A percentile compares a stretch with the other conserved stretches of the same genome.
phyloP scores from a whole-genome alignment of 768 basidiomycete genomes.

The Gautieria morchelliformis region DNA sequence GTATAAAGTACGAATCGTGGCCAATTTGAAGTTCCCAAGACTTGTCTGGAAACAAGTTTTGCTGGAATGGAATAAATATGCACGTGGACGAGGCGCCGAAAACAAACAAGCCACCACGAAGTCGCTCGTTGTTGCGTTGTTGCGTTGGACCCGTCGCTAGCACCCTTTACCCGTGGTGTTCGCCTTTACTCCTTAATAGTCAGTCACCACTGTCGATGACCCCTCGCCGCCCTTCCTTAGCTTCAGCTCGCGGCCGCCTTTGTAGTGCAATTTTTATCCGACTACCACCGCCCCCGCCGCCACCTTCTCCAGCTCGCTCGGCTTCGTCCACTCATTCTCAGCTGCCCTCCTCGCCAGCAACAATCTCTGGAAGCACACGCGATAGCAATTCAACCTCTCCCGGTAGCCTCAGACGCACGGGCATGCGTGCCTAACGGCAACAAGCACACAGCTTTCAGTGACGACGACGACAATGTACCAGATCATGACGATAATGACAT shows the following conservation, averaged over 20 bases:
- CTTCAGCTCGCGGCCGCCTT: constrained; percentile 41
- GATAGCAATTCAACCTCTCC: constrained; percentile 29
- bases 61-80: too few species aligned
- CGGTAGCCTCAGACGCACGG: constrained; percentile 29
- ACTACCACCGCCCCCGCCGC: constrained; percentile 27
- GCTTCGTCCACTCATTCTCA: constrained; percentile 49
- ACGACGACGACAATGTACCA: constrained; percentile 37
- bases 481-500: constrained; percentile 56
- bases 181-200: neutral
- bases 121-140: neutral
- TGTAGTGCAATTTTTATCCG: constrained; percentile 37
- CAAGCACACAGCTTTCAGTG: constrained; percentile 26
- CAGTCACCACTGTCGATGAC: neutral
- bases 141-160: too few species aligned
- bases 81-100: neutral
- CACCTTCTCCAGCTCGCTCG: constrained; percentile 29
- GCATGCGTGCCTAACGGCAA: constrained; percentile 34
- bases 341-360: constrained; percentile 74
- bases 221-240: constrained; percentile 6
- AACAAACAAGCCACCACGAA: neutral
- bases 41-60: too few species aligned
- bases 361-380: constrained; percentile 72
- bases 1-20: too few species aligned
- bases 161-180: neutral
- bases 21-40: too few species aligned